phyloP scores from a whole-genome alignment of 2,329 filamentous ascomycete species.

The Fusarium torulosum region DNA sequence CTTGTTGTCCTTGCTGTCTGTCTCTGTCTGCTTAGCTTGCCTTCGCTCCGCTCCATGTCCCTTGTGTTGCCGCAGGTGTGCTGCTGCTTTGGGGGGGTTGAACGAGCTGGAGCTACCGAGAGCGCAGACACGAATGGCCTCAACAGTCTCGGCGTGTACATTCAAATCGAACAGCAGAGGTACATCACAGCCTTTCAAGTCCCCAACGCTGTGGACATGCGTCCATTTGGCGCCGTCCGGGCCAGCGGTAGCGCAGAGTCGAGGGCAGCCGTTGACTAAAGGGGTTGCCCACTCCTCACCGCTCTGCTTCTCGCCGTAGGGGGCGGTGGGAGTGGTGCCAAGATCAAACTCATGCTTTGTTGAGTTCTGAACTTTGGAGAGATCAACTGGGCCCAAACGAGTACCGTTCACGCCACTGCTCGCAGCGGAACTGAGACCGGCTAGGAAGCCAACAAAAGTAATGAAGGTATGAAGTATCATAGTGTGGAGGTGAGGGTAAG shows the following conservation, averaged over 20 bases:
- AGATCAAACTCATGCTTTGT: background rate
- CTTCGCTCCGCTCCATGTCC: too few species aligned
- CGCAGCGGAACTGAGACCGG: background rate
- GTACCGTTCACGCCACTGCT: background rate
- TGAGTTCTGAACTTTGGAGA: background rate
- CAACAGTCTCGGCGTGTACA: background rate
- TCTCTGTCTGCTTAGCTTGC: too few species aligned
- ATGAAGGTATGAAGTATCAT: background rate
- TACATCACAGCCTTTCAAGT: background rate
- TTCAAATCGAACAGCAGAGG: constrained; percentile 6
- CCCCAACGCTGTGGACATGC: background rate
- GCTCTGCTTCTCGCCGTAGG: constrained; percentile 2
- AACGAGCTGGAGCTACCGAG: too few species aligned
- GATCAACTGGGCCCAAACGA: background rate
- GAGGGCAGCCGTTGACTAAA: background rate
- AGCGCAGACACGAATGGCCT: constrained; percentile 10
- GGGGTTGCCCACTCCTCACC: constrained; percentile 4
- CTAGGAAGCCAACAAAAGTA: background rate
- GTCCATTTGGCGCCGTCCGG: background rate
- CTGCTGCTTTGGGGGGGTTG: too few species aligned
- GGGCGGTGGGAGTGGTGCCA: background rate
- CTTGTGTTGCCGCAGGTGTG: too few species aligned
- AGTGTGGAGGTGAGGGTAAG: background rate
- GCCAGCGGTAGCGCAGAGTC: background rate
- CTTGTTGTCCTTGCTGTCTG: background rate